Evolutionary conservation across 1,139 yeast species (phyloP).

Genomic region (Hyphopichia khmerensis): DNA sequence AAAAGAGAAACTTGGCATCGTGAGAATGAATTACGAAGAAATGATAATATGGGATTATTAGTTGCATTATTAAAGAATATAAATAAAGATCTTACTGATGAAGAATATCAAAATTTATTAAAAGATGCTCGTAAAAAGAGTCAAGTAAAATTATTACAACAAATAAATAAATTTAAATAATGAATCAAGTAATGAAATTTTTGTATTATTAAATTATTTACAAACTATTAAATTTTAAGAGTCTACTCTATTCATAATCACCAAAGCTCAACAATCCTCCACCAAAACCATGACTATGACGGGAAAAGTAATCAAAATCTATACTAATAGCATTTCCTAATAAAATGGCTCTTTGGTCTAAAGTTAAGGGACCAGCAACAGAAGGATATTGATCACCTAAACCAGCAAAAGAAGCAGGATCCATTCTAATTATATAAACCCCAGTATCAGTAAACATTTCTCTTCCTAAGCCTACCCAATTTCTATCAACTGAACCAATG

Average conservation of each 20-base stretch:
- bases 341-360: conserved; percentile 83
- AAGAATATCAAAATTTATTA: conserved; percentile 45
- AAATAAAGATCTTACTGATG: conserved; percentile 32
- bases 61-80: conserved; percentile 46
- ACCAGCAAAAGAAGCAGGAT: conserved; percentile 60
- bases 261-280: conserved; percentile 40
- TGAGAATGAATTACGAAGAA: conserved; percentile 50
- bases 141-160: conserved; percentile 11
- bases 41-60: conserved; percentile 56
- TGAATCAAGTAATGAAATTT: background rate
- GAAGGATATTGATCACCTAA: conserved; percentile 40
- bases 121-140: conserved; percentile 27
- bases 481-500: conserved; percentile 79
- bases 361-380: conserved; percentile 50
- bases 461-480: conserved; percentile 93
- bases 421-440: conserved; percentile 83
- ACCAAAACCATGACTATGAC: conserved; percentile 68
- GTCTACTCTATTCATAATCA: conserved; percentile 25
- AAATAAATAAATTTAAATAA: background rate
- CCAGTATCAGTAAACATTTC: conserved; percentile 95
- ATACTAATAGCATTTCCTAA: conserved; percentile 87
- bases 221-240: too few relatives aligned
- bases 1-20: conserved; percentile 40
- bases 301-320: conserved; percentile 91
- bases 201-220: too few relatives aligned